These are phyloP conservation scores for Gaeumannomyces sp. DNA, from an alignment of 2,329 filamentous ascomycete genomes.

Conservation along the genomic window DNA sequence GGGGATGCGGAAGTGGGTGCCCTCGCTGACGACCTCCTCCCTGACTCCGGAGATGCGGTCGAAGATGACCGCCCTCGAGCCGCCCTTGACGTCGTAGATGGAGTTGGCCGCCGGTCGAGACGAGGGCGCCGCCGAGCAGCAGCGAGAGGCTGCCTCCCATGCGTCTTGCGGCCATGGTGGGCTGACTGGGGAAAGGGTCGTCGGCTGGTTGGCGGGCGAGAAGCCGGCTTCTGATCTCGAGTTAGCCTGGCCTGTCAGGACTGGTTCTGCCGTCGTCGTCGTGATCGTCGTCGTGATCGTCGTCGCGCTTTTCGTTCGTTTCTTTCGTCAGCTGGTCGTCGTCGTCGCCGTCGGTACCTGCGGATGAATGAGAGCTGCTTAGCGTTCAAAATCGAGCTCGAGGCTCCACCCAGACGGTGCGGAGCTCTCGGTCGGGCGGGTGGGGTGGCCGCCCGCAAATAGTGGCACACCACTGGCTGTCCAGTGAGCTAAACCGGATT, in stretches of 20 bases:
- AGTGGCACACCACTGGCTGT: not conserved
- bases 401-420: not conserved
- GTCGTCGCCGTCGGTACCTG: slow-evolving; percentile 8
- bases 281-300: not conserved
- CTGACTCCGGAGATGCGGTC: slow-evolving; percentile 89
- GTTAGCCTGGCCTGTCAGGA: not conserved
- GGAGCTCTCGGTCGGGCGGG: not conserved
- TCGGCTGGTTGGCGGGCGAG: slow-evolving; percentile 43
- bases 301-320: not conserved
- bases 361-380: not conserved
- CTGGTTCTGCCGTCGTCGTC: not conserved
- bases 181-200: slow-evolving; percentile 49
- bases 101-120: slow-evolving; percentile 65
- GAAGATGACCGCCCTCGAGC: slow-evolving; percentile 94
- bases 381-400: not conserved
- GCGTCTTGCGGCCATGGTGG: not conserved
- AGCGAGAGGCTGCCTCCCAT: not conserved
- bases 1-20: slow-evolving; percentile 91
- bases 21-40: slow-evolving; percentile 87
- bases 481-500: not conserved
- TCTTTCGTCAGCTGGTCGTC: not conserved
- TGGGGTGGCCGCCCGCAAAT: not conserved
- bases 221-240: not conserved
- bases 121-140: slow-evolving; percentile 41
- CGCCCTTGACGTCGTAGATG: slow-evolving; percentile 95